Conservation (phyloP, 192 early-diverging fungal species). For the Rhizophagus clarus region DNA sequence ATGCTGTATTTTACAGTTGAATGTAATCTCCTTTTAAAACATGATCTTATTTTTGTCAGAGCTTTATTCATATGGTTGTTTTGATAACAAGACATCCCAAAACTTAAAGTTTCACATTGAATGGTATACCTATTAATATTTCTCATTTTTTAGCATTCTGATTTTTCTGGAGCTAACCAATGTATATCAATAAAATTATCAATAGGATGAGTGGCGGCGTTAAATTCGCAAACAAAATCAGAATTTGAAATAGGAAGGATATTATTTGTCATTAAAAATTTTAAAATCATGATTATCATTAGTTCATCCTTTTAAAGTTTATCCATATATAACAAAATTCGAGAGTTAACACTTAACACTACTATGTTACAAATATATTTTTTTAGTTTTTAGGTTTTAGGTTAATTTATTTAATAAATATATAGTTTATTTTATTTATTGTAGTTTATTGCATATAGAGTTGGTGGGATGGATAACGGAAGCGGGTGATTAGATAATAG, state of each 20-base stretch:
- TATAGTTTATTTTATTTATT: too few relatives aligned
- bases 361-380: too few relatives aligned
- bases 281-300: too few relatives aligned
- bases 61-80: background rate
- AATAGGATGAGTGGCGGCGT: background rate
- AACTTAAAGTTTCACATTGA: constrained; percentile 26
- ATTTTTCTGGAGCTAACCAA: constrained; percentile 32
- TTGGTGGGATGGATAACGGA: too few relatives aligned
- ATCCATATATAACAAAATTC: too few relatives aligned
- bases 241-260: constrained; percentile 18
- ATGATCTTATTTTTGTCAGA: background rate
- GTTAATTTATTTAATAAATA: too few relatives aligned
- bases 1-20: too few relatives aligned
- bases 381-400: too few relatives aligned
- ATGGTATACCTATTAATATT: background rate
- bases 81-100: background rate
- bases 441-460: too few relatives aligned
- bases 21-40: background rate
- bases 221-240: background rate
- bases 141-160: background rate
- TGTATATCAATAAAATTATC: constrained; percentile 3
- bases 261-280: constrained; percentile 20
- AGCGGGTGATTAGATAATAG: too few relatives aligned
- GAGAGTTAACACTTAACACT: too few relatives aligned
- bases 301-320: too few relatives aligned